phyloP scores from a whole-genome alignment of 345 rosid genomes.

The Populus simonii region DNA sequence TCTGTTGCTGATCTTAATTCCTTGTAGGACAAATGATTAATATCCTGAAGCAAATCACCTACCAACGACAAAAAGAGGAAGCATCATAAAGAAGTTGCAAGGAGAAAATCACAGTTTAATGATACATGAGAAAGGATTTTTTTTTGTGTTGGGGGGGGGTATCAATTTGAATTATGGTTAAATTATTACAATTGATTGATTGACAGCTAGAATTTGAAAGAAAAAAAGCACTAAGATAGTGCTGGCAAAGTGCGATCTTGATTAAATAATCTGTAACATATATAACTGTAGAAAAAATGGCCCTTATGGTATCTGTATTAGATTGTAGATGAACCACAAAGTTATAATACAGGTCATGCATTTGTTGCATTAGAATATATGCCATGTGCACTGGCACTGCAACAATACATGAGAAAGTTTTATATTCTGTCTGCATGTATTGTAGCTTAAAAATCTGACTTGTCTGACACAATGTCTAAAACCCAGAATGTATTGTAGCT shows the following conservation, averaged over 20 bases:
- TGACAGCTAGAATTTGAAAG: not conserved
- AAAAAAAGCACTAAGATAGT: not conserved
- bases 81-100: not conserved
- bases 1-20: conserved; percentile 46
- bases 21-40: conserved; percentile 39
- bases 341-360: not conserved
- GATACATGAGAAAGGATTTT: not conserved
- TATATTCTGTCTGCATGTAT: not conserved
- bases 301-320: not conserved
- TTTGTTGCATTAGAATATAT: not conserved
- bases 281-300: not conserved
- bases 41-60: conserved; percentile 35
- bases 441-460: not conserved
- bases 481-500: not conserved
- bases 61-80: conserved; percentile 1
- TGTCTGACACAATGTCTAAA: not conserved
- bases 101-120: not conserved
- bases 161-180: not conserved
- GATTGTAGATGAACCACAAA: not conserved
- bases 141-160: not conserved
- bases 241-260: not conserved
- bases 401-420: not conserved
- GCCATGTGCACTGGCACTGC: not conserved
- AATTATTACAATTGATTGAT: not conserved
- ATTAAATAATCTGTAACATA: not conserved